Base-by-base conservation (phyloP, 257 asterid species). In the Plantago major region DNA sequence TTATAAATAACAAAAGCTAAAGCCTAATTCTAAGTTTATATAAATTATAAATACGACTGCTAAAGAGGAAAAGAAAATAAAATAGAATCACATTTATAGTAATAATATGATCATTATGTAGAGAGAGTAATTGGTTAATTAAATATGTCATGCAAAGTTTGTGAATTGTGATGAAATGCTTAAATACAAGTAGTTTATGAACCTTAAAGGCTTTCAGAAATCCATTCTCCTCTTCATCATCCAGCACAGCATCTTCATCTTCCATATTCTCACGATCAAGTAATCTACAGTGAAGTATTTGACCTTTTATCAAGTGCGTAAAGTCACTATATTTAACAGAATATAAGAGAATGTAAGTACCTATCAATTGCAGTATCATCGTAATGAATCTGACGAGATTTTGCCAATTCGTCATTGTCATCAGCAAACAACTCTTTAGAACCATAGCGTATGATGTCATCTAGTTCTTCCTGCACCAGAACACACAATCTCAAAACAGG, bases 151-250 rank as follows among this genome's bases (percentile, higher is more conserved):
- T 14, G 52, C 19, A 48, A 48, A 63, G 56, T 42, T 16, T 42
- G 54, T 13, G 37, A 58, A 22, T 22, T 5, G 52, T 60, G 59
- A 65, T 38, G 33, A 43, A 13, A 28, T 46, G 55, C 16, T 16
- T 64, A 44, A 60, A 18, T 40, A 48, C n/a, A 60, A 38, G 55
- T 69, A 62, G 47, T 33, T 26, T 59, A 64, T 46, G 61, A 62
- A 93, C 99, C 99, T 93, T 93, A 58, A 93, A 93, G 56, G 99
- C 99, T 82, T 93, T 93, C 62, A 93, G 67, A 70, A 93, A 93
- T 38, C 97, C 92, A 71, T 93, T 81, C 72, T 93, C 99, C 81
- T 89, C 95, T 74, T 93, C 99, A 68, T 87, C 97, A 42, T 93
- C 95, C 77, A 85, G 17, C 30, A 78, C 70, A 59, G 86, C 78